phyloP scores from a whole-genome alignment of 257 asterid genomes.

The Fraxinus excelsior region DNA sequence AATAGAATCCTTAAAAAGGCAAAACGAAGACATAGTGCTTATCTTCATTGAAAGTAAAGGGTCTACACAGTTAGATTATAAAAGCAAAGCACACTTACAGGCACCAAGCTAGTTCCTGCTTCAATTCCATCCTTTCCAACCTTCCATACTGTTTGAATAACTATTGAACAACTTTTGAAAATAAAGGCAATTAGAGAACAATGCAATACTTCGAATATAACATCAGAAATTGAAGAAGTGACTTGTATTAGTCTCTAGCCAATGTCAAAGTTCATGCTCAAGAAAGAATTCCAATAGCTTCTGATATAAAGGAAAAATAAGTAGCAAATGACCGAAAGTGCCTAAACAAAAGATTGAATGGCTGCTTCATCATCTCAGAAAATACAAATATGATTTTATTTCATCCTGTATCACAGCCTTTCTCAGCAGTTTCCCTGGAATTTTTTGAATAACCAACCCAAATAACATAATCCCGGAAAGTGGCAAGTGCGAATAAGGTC shows the following conservation, averaged over 20 bases:
- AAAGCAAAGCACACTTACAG: slow-evolving; percentile 53
- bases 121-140: slow-evolving; percentile 89
- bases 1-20: slow-evolving; percentile 49
- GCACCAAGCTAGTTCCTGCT: slow-evolving; percentile 88
- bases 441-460: not conserved
- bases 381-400: not conserved
- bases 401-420: not conserved
- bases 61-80: not conserved
- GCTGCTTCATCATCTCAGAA: not conserved
- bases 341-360: not conserved
- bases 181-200: slow-evolving; percentile 12
- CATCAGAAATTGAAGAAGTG: not conserved
- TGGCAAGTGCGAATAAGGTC: not conserved
- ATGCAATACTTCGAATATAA: not conserved
- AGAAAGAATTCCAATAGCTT: not conserved
- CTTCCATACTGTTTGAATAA: slow-evolving; percentile 67
- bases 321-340: not conserved
- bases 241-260: not conserved
- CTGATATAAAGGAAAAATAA: not conserved
- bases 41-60: not conserved
- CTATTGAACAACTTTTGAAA: slow-evolving; percentile 37
- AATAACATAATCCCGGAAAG: not conserved
- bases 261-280: not conserved
- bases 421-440: not conserved
- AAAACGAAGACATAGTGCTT: slow-evolving; percentile 2